These are phyloP conservation scores for Zopfia rhizophila DNA, from an alignment of 2,329 filamentous ascomycete genomes.

Conservation along the genomic window DNA sequence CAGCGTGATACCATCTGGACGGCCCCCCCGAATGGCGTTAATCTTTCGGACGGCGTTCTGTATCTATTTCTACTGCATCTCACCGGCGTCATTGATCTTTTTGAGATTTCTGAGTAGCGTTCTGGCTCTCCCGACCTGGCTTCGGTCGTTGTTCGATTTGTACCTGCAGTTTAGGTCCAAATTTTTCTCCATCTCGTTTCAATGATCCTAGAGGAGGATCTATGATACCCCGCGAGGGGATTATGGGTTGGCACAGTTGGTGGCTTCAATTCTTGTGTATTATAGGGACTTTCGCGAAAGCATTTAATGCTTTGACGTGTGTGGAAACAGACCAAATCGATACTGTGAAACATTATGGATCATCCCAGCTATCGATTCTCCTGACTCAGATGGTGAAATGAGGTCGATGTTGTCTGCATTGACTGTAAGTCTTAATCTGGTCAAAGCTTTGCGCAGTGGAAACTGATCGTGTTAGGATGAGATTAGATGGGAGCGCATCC, in stretches of 20 bases:
- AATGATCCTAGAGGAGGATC: constrained; percentile 18
- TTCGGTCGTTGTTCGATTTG: constrained; percentile 25
- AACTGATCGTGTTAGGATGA: constrained; percentile 31
- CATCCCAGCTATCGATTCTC: constrained; percentile 20
- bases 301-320: constrained; percentile 32
- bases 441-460: constrained; percentile 26
- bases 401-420: constrained; percentile 26
- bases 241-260: constrained; percentile 19
- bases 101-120: constrained; percentile 11
- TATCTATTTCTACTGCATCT: constrained; percentile 25
- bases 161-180: constrained; percentile 16
- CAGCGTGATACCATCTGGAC: constrained; percentile 36
- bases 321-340: constrained; percentile 35
- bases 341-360: constrained; percentile 22
- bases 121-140: constrained; percentile 7
- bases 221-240: constrained; percentile 15
- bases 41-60: constrained; percentile 9
- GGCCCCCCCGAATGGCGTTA: constrained; percentile 12
- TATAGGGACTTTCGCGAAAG: constrained; percentile 36
- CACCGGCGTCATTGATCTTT: constrained; percentile 28
- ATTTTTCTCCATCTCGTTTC: constrained; percentile 6
- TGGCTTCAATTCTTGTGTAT: constrained; percentile 37
- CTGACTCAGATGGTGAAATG: constrained; percentile 20
- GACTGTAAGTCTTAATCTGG: constrained; percentile 24
- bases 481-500: constrained; percentile 16